phyloP scores from a whole-genome alignment of 2,329 filamentous ascomycete genomes.

The Fusarium foetens region DNA sequence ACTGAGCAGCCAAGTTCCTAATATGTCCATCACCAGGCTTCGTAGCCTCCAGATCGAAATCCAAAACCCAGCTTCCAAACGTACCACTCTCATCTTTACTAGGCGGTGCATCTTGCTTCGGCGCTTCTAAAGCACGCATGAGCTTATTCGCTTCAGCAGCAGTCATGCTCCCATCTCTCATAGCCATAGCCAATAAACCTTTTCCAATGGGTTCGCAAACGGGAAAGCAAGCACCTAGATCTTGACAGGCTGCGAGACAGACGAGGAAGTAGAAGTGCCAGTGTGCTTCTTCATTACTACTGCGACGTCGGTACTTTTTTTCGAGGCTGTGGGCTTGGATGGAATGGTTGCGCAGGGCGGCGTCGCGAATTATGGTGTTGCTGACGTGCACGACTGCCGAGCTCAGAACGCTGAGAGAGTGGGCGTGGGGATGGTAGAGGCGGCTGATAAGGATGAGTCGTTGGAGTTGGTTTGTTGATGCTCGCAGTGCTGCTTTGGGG shows the following conservation, averaged over 20 bases:
- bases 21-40: conserved; percentile 19
- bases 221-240: neutral
- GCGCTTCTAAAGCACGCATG: neutral
- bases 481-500: neutral
- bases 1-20: conserved; percentile 14
- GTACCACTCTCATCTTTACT: neutral
- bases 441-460: conserved; percentile 17
- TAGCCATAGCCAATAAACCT: neutral
- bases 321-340: neutral
- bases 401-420: conserved; percentile 1
- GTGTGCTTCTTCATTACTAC: neutral
- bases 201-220: conserved; percentile 9
- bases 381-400: conserved; percentile 23
- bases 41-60: conserved; percentile 10
- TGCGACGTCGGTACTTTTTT: neutral
- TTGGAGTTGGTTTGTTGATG: conserved; percentile 17
- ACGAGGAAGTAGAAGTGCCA: conserved; percentile 16
- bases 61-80: neutral
- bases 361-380: conserved; percentile 23
- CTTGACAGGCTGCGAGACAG: conserved; percentile 10
- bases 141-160: neutral
- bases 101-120: neutral
- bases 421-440: conserved; percentile 6
- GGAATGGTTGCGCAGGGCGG: neutral
- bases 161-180: conserved; percentile 12